phyloP scores from a whole-genome alignment of 2,329 filamentous ascomycete genomes.

The Hypoxylon sp. region DNA sequence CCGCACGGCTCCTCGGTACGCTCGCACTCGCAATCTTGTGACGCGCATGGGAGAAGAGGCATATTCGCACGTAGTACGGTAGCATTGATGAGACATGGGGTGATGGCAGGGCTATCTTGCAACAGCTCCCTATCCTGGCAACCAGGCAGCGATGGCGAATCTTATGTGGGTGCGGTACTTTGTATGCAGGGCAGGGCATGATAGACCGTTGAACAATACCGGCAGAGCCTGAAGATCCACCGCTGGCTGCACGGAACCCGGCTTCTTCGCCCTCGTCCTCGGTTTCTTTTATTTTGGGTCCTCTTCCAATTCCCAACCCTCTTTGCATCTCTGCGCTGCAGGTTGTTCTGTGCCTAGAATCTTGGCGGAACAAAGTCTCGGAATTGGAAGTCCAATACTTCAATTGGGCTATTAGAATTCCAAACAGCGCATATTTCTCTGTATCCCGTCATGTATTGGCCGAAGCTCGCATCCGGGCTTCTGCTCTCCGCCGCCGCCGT shows the following conservation, averaged over 20 bases:
- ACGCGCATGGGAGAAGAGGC: not conserved
- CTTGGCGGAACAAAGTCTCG: constrained; percentile 25
- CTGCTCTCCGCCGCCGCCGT: constrained; percentile 43
- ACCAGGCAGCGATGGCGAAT: constrained; percentile 6
- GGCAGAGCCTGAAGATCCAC: constrained; percentile 13
- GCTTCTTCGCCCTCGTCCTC: constrained; percentile 3
- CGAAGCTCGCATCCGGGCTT: constrained; percentile 42
- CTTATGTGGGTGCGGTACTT: constrained; percentile 3
- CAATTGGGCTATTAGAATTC: constrained; percentile 11
- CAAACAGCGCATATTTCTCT: constrained; percentile 2
- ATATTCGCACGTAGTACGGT: not conserved
- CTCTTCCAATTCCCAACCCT: constrained; percentile 5
- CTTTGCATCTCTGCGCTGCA: constrained; percentile 7
- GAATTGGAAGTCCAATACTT: constrained; percentile 9
- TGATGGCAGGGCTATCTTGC: constrained; percentile 26
- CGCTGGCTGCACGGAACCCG: constrained; percentile 2
- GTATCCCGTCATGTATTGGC: constrained; percentile 46
- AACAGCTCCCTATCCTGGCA: constrained; percentile 22
- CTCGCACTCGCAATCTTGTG: not conserved
- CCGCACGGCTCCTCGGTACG: constrained; percentile 11
- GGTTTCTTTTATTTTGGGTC: constrained; percentile 29
- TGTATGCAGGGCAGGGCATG: not conserved
- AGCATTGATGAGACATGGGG: constrained; percentile 27
- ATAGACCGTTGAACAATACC: not conserved
- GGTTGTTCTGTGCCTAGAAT: constrained; percentile 23